A percentile compares a stretch with the other conserved stretches of the same genome.
These are phyloP conservation scores for Nakataea oryzae DNA, from an alignment of 2,329 filamentous ascomycete genomes.

Conservation along the genomic window DNA sequence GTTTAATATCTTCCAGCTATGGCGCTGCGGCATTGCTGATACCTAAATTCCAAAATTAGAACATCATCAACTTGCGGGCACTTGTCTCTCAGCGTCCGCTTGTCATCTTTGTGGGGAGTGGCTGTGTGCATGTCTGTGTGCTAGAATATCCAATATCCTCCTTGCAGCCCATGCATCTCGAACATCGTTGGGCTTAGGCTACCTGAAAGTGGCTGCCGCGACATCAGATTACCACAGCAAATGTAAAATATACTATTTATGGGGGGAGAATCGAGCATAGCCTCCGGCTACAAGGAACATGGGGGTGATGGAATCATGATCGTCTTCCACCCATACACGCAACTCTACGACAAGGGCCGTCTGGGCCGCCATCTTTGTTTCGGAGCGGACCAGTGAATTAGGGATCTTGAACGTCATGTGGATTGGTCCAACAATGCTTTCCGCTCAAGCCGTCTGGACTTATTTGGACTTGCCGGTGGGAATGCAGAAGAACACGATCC, in stretches of 20 bases:
- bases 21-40: too few species aligned
- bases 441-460: neutral
- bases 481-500: conserved; percentile 45
- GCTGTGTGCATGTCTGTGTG: too few species aligned
- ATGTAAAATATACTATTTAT: neutral
- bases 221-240: neutral
- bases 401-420: too few species aligned
- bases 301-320: neutral
- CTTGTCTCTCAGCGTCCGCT: too few species aligned
- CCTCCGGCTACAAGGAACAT: neutral
- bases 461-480: conserved; percentile 44
- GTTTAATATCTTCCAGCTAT: neutral
- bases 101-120: too few species aligned
- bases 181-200: neutral
- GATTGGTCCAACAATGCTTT: neutral
- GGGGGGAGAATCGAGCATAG: neutral
- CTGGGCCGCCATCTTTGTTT: neutral
- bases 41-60: neutral
- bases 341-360: neutral
- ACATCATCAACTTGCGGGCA: too few species aligned
- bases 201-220: too few species aligned
- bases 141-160: neutral
- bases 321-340: neutral
- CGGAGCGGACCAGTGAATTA: neutral
- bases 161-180: neutral